phyloP scores from a whole-genome alignment of 257 asterid species.

The Nicotiana tabacum region DNA sequence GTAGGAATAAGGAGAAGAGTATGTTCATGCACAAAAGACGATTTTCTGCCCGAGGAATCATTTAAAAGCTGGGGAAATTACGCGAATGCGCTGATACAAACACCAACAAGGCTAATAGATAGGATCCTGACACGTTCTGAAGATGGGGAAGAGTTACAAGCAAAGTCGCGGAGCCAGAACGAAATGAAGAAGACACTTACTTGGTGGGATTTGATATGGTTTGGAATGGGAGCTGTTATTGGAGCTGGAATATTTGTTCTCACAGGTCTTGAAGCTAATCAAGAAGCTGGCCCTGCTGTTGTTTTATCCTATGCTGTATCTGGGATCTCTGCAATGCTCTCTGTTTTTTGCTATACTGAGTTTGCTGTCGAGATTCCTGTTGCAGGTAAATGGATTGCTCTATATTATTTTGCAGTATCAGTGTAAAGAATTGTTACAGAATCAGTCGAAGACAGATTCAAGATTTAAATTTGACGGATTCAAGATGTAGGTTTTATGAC shows the following conservation, averaged over 20 bases:
- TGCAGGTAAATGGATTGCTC: neutral
- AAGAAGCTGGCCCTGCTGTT: constrained; percentile 6
- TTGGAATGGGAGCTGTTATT: constrained; percentile 8
- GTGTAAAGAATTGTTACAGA: too few relatives aligned
- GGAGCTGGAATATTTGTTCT: constrained; percentile 14
- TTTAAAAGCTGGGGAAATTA: neutral
- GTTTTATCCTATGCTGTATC: constrained; percentile 4
- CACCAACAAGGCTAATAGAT: neutral
- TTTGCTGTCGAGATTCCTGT: constrained; percentile 10
- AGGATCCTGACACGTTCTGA: constrained; percentile 1
- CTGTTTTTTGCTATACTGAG: constrained; percentile 6
- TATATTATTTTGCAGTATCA: too few relatives aligned
- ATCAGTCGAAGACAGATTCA: too few relatives aligned
- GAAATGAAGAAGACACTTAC: constrained; percentile 9
- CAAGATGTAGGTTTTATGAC: too few relatives aligned
- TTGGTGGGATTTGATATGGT: constrained; percentile 14
- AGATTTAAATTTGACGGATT: too few relatives aligned
- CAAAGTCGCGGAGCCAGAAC: constrained; percentile 3
- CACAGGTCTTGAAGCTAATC: constrained; percentile 9
- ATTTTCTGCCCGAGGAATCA: constrained; percentile 9
- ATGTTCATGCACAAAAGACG: constrained; percentile 5
- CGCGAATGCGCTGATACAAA: neutral
- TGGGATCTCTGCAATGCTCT: neutral
- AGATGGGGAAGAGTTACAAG: neutral
- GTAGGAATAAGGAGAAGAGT: neutral